These are phyloP conservation scores for Dactylis glomerata DNA, from an alignment of 176 grass and related monocot species.

Conservation along the genomic window DNA sequence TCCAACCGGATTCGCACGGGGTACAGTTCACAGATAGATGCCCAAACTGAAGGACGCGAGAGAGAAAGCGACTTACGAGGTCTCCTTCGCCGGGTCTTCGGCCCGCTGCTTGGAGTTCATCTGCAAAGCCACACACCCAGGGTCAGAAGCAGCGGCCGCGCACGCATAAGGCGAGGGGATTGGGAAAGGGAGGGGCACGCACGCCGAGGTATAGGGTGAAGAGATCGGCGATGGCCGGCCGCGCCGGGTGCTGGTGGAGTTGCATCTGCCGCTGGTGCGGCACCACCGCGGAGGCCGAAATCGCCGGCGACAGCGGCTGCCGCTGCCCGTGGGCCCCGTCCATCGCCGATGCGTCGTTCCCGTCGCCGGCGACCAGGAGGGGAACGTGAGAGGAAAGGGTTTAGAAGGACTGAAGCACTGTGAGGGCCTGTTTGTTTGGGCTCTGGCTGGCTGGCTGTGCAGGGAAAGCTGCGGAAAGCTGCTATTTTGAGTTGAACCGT, in stretches of 20 bases:
- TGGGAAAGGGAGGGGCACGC: conserved; percentile 14
- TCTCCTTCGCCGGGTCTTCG: conserved; percentile 67
- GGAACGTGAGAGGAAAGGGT: conserved; percentile 7
- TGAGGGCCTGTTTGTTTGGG: no score
- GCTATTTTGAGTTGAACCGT: no score
- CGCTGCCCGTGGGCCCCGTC: conserved; percentile 42
- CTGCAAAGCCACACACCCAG: conserved; percentile 51
- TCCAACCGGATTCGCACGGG: neutral
- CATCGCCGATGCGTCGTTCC: conserved; percentile 19
- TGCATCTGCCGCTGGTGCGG: conserved; percentile 54
- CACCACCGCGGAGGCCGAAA: conserved; percentile 26
- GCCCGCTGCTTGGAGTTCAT: conserved; percentile 66
- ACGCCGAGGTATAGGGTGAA: conserved; percentile 95
- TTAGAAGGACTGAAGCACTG: conserved; percentile 6
- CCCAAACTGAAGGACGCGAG: neutral
- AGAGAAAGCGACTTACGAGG: conserved; percentile 48
- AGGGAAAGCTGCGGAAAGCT: no score
- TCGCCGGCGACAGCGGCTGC: conserved; percentile 43
- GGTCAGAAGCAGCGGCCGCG: conserved; percentile 1
- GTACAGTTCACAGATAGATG: neutral
- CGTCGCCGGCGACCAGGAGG: conserved; percentile 4
- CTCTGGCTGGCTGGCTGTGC: no score
- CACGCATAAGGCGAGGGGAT: neutral
- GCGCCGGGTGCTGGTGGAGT: conserved; percentile 63
- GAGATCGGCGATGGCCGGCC: conserved; percentile 74